phyloP scores from a whole-genome alignment of 345 rosid species.

The Aegle marmelos region DNA sequence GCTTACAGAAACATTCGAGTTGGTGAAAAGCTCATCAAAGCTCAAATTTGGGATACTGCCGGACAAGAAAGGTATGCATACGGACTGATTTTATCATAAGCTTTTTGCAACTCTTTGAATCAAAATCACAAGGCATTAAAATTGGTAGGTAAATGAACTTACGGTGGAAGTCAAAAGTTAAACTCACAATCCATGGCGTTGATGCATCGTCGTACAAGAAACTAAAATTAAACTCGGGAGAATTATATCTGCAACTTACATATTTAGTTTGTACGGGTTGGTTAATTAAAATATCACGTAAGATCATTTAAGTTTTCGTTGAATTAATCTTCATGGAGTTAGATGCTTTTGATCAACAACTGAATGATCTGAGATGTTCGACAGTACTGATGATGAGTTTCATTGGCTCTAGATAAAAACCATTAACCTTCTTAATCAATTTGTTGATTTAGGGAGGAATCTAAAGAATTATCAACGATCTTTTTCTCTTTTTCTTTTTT shows the following conservation, averaged over 20 bases:
- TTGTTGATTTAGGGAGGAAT: neutral
- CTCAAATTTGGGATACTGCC: constrained; percentile 94
- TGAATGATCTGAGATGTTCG: neutral
- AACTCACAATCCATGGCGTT: neutral
- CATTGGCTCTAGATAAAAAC: too few relatives aligned
- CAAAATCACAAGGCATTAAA: neutral
- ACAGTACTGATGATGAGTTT: neutral
- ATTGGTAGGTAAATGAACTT: neutral
- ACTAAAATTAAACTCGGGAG: too few relatives aligned
- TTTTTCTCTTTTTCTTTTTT: too few relatives aligned
- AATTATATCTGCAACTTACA: too few relatives aligned
- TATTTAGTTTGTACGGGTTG: too few relatives aligned
- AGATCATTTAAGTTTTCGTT: neutral
- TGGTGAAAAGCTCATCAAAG: constrained; percentile 70
- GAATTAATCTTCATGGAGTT: neutral
- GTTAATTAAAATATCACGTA: neutral
- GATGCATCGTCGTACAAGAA: neutral
- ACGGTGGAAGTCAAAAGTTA: neutral
- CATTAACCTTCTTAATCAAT: too few relatives aligned
- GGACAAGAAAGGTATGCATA: constrained; percentile 78
- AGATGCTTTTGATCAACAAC: neutral
- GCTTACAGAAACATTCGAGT: constrained; percentile 68
- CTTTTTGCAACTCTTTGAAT: neutral
- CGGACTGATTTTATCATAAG: neutral
- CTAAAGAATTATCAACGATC: too few relatives aligned